Evolutionary conservation across 2,329 filamentous ascomycete genomes (phyloP), one percentile per base, ranked within the genome.

Genomic region (Paraconiothyrium brasiliense): DNA sequence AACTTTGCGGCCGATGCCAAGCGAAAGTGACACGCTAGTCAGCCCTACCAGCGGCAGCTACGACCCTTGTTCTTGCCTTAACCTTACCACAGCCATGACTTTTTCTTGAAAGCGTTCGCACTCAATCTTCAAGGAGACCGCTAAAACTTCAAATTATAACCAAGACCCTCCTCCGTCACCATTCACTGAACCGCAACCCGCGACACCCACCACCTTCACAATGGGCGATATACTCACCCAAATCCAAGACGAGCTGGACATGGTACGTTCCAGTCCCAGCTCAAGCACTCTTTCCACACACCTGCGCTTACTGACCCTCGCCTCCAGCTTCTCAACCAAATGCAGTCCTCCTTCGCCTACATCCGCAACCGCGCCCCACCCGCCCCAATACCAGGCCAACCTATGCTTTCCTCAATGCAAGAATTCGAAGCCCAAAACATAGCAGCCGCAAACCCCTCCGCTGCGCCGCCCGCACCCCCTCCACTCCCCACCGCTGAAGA

Each of bases 151-250:
- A 16, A 16, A 16, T 41, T 8, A 8, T 16, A 7, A 5, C 16
- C 16, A n/a, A n/a, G 2, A 8, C 10, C 20, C 20, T 16, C 41
- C 43, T 13, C 20, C 48, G 35, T 49, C 50, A 27, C n/a, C 58
- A 8, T 30, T 41, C 27, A 39, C 39, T 47, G 11, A 35, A n/a
- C 20, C 43, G 27, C 16, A 1, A 41, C 8, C 48, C 24, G 20
- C 50, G 2, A 30, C 20, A n/a, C 24, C 1, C 39, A 22, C n/a
- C 13, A 44, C 30, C 34, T 6, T 34, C 57, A 74, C 44, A 60
- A 93, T 93, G 89, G 86, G 86, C 32, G 92, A 96, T 75, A 85
- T 90, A 64, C 84, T 96, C 60, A 94, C 92, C 1, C 92, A 95
- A 78, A 84, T 95, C 60, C 92, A 96, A 79, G 92, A 95, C 81